Evolutionary conservation across 257 asterid species (phyloP), one percentile per base, ranked within the genome.

Genomic region (Parsonsia alboflavescens): DNA sequence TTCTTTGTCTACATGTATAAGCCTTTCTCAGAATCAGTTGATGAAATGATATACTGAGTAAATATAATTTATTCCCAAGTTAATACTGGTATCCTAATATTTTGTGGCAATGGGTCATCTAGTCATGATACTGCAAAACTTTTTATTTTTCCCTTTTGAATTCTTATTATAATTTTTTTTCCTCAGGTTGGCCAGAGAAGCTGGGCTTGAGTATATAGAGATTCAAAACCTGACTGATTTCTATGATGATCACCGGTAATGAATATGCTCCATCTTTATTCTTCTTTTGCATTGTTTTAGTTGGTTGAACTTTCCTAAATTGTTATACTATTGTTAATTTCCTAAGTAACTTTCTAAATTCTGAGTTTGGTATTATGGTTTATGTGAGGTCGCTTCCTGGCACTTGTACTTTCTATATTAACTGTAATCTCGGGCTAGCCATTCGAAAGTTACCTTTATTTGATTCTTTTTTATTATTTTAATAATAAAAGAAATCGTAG

Each of bases 121-220:
- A 4, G 62, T 16, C 41, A 36, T 57, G 63, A 9, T 61, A 70
- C 58, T 57, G 50, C 39, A 10, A 33, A 33, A 33, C 39, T 3
- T 44, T 4, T 5, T 61, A 45, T 53, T 6, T n/a, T 7, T 26
- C 11, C 30, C 6, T 30, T 22, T 10, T 1, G 21, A 49, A 24
- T 1, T 53, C 15, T 77, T 75, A 63, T 62, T 76, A 42, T 70
- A 50, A 48, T 42, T 75, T 69, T 22, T 82, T 58, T 65, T 84
- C 75, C 78, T 82, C 86, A 93, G 98, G 92, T 92, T 92, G 91
- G 97, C 97, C 71, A 88, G 98, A 84, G 98, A 92, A 67, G 95
- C 96, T 84, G 98, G 97, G 74, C 93, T 94, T 69, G 97, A 94
- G 78, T 86, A 89, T 66, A 76, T 87, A 63, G 98, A 94, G 87